phyloP scores from a whole-genome alignment of 306 rosid genomes.

The Acacia acuminata region DNA sequence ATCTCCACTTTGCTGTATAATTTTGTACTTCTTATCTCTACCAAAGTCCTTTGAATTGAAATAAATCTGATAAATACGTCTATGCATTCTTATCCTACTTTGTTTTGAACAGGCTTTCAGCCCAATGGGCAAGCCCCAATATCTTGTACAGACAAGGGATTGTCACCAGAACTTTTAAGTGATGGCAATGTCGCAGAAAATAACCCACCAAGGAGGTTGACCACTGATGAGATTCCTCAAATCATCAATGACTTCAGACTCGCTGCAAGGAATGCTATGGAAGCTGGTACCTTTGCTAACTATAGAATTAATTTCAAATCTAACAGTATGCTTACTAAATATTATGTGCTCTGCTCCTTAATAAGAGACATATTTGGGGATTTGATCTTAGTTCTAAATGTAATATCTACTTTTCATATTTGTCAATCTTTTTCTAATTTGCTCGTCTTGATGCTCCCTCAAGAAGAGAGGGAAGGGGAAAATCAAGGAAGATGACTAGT shows the following conservation, averaged over 20 bases:
- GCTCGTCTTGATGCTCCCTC: too few species aligned
- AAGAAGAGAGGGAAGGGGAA: too few species aligned
- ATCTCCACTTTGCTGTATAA: neutral
- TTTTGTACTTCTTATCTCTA: neutral
- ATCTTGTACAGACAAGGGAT: constrained; percentile 56
- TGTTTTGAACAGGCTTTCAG: constrained; percentile 45
- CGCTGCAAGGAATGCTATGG: neutral
- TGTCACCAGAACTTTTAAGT: constrained; percentile 21
- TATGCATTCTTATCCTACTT: neutral
- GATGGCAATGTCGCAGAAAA: neutral
- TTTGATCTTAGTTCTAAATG: too few species aligned
- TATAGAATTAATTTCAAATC: neutral
- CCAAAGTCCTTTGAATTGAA: neutral
- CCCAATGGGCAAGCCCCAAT: constrained; percentile 57
- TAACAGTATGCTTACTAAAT: too few species aligned
- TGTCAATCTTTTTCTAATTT: too few species aligned
- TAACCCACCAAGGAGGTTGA: neutral
- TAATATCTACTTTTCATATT: too few species aligned
- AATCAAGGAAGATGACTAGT: too few species aligned
- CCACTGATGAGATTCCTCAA: neutral
- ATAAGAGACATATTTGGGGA: too few species aligned
- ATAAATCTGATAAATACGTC: neutral
- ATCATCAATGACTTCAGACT: neutral
- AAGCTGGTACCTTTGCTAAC: neutral
- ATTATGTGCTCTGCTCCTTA: too few species aligned